Percentiles rank a stretch among this genome's conserved stretches.
Conservation (phyloP, 768 basidiomycete genomes). For the Tricholoma flavovirens region DNA sequence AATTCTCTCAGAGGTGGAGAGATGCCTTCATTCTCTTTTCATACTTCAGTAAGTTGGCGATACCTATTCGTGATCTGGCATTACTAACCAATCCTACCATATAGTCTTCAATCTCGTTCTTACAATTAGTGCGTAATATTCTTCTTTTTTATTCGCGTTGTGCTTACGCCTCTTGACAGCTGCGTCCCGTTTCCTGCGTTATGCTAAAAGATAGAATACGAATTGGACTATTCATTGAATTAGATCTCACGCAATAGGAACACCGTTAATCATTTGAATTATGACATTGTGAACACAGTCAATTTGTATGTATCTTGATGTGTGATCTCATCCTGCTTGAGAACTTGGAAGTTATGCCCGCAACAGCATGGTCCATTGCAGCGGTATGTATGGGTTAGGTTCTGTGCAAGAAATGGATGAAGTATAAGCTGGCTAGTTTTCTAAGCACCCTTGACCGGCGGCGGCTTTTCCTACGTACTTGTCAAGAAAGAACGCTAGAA, state of each 20-base stretch:
- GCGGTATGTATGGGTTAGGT: too few species aligned
- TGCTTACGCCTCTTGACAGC: constrained; percentile 25
- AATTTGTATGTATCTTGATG: too few species aligned
- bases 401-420: too few species aligned
- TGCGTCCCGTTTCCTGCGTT: constrained; percentile 67
- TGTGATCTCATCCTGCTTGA: too few species aligned
- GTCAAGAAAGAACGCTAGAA: background rate
- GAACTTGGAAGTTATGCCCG: too few species aligned
- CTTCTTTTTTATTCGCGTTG: background rate
- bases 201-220: constrained; percentile 56
- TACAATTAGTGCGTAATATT: constrained; percentile 37
- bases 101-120: constrained; percentile 64
- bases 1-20: constrained; percentile 56
- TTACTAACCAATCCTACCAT: background rate
- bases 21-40: constrained; percentile 63
- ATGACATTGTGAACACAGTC: background rate
- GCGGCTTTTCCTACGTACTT: background rate
- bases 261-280: background rate
- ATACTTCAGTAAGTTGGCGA: constrained; percentile 42
- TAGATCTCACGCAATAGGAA: background rate
- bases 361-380: too few species aligned
- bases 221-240: background rate
- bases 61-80: background rate
- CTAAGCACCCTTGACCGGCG: background rate
- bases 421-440: background rate